Evolutionary conservation across 2,329 filamentous ascomycete species (phyloP).

Genomic region (Penicillium aurantiogriseum): DNA sequence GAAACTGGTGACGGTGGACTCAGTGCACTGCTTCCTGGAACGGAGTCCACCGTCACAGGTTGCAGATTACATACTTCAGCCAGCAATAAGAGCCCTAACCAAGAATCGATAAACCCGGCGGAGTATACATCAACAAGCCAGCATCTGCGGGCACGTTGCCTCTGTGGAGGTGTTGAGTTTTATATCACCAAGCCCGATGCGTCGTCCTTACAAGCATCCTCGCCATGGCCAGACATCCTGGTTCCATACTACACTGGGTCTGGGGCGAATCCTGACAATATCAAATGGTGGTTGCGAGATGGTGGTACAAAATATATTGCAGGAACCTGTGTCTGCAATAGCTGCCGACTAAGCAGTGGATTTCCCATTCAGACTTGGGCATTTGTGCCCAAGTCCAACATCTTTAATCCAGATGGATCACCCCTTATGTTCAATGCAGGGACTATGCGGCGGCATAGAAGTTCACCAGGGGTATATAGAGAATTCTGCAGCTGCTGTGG

Average conservation of each 20-base stretch:
- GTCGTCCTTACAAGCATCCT: constrained; percentile 46
- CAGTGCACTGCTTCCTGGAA: constrained; percentile 26
- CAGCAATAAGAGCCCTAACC: not conserved
- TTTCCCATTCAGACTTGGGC: constrained; percentile 66
- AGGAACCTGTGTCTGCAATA: constrained; percentile 60
- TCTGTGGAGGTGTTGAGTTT: constrained; percentile 58
- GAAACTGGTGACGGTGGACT: constrained; percentile 34
- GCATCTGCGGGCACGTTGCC: constrained; percentile 49
- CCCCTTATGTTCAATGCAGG: constrained; percentile 39
- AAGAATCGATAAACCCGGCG: not conserved
- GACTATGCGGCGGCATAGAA: constrained; percentile 54
- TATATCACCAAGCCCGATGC: constrained; percentile 56
- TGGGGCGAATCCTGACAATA: constrained; percentile 47
- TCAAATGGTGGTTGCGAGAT: constrained; percentile 61
- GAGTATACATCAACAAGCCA: constrained; percentile 7
- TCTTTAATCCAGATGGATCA: constrained; percentile 46
- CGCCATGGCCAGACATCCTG: constrained; percentile 56
- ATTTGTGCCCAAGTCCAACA: constrained; percentile 61
- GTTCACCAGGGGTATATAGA: constrained; percentile 53
- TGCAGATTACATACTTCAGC: constrained; percentile 24
- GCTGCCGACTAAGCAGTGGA: constrained; percentile 60
- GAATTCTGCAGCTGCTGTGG: constrained; percentile 64
- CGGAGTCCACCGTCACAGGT: constrained; percentile 9
- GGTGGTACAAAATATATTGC: constrained; percentile 54
- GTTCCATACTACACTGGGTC: constrained; percentile 47